Base-by-base conservation (phyloP, 306 rosid species). In the Abrus precatorius region DNA sequence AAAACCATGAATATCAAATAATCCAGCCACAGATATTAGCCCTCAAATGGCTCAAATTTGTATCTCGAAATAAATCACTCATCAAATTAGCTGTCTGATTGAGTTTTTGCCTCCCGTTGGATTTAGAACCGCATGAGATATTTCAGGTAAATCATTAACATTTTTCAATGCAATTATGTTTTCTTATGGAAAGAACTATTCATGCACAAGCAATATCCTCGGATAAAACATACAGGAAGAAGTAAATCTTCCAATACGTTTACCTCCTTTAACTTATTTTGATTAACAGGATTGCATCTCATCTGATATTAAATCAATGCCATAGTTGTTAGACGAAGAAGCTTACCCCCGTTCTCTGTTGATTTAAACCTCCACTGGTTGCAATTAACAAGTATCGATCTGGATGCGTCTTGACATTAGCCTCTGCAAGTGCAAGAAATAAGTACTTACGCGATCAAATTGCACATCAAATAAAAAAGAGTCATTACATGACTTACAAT, bases 311-410 rank as follows among this genome's bases (percentile, higher is more conserved):
- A n/a, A 82, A 71, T 3, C 30, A 64, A 81, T 3, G 33, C 44
- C 7, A 50, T 6, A 44, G 50, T 28, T 20, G 30, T 38, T n/a
- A n/a, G 48, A 8, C 0, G 8, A 54, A 20, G 28, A 54, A 81
- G 44, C 83, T 70, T 79, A 95, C 99, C 95, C 99, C 99, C 69
- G 97, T 95, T 89, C 99, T 90, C 83, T 95, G 99, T 76, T 95
- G 97, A 88, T 95, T 95, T 80, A 95, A 80, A 56, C 99, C 99
- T 82, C 97, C 99, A 69, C 97, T 93, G 1, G 97, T 87, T 41
- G 86, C 91, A 69, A 95, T 95, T 77, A 90, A 54, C 89, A 95
- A 85, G 79, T 87, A 90, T 36, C 95, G 86, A 78, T 89, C 84
- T 0, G 91, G 86, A 81, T 81, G 83, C 6, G 97, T 95, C 85